Evolutionary conservation across 768 basidiomycete species (phyloP), one percentile per base, ranked within the genome.

Genomic region (Tephrocybe sp.): DNA sequence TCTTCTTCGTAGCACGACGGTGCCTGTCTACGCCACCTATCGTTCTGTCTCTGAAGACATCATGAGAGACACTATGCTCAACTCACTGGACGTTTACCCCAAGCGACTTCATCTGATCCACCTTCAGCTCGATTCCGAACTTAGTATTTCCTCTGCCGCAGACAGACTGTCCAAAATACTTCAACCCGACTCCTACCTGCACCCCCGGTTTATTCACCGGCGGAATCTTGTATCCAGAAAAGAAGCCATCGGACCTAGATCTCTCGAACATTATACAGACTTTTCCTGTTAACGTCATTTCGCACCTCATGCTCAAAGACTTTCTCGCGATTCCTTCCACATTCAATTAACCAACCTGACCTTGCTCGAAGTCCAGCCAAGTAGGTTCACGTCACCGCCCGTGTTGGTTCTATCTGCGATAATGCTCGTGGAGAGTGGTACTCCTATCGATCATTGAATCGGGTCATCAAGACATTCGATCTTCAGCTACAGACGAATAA

Each of bases 381-480:
- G 58, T 83, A 81, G 82, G 76, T 79, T 19, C 82, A 85, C 61
- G 65, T 83, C 49, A 76, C 79, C 10, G 82, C 81, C 14, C 78
- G 80, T 34, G 76, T 83, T 8, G 82, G 82, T 26, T 82, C 79
- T 34, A 74, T 83, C 48, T 70, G 73, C 16, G 82, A 85, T 58
- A 85, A 84, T 60, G 66, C 64, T 20, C 71, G 70, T 19, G 82
- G 82, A 14, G 83, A 81, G 33, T 83, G 82, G 82, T 83, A 77
- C 60, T 82, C 79, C 30, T 83, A 83, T 62, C 77, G 81, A 22
- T 69, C 79, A 44, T 74, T 85, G 42, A 83, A 85, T 56, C 82
- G 84, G 57, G 73, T 78, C n/a, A 61, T 83, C 61, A 78, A 77
- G 54, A 83, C 80, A 14, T 83, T 82, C 56, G 80, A 85, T 62